Evolutionary conservation across 257 asterid genomes (phyloP).

Genomic region (Verbena officinalis): DNA sequence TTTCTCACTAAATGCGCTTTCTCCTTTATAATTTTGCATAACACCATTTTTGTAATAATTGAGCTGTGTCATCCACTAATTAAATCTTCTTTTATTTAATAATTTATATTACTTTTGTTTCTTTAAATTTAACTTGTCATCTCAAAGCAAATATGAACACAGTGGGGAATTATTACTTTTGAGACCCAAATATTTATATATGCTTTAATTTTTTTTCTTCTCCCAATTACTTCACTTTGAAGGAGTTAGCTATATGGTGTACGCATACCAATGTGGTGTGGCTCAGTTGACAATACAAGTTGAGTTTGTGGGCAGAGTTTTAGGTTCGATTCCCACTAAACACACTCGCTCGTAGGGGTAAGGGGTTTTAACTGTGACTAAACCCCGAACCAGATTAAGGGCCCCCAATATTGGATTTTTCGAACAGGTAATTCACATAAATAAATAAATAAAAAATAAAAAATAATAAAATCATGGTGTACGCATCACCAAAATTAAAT

Average conservation of each 20-base stretch:
- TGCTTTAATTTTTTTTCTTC: background rate
- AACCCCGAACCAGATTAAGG: too few relatives aligned
- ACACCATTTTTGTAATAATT: conserved; percentile 31
- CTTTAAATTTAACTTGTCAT: conserved; percentile 20
- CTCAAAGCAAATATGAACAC: conserved; percentile 38
- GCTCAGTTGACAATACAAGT: too few relatives aligned
- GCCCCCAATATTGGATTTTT: too few relatives aligned
- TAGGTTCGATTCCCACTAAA: too few relatives aligned
- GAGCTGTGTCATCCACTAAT: conserved; percentile 37
- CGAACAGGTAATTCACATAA: too few relatives aligned
- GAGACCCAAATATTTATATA: conserved; percentile 3
- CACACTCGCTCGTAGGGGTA: too few relatives aligned
- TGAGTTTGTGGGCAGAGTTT: too few relatives aligned
- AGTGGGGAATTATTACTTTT: background rate
- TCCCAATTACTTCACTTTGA: conserved; percentile 33
- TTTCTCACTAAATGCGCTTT: conserved; percentile 20
- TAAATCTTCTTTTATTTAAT: background rate
- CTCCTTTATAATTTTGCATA: conserved; percentile 12
- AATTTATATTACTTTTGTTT: background rate
- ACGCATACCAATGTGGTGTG: too few relatives aligned
- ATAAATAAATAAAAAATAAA: too few relatives aligned
- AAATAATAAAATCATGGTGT: background rate
- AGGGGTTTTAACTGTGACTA: too few relatives aligned
- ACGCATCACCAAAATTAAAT: too few relatives aligned
- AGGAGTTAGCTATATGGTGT: conserved; percentile 16